Evolutionary conservation across 2,329 filamentous ascomycete species (phyloP).

Genomic region (Nigrograna mackinnonii): DNA sequence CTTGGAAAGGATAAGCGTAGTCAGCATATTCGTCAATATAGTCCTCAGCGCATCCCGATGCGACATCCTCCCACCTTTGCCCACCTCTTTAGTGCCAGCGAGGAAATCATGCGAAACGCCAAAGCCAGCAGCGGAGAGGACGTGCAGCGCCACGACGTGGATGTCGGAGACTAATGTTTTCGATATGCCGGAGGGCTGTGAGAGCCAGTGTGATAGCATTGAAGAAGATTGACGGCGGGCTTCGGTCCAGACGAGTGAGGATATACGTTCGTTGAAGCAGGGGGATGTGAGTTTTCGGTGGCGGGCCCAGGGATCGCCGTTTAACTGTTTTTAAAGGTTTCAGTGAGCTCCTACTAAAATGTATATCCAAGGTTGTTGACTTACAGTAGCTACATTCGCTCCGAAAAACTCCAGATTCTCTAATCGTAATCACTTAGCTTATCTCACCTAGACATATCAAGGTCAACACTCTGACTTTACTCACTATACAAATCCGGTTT

Average conservation of each 20-base stretch:
- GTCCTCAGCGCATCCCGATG: constrained; percentile 25
- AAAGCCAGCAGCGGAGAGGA: constrained; percentile 43
- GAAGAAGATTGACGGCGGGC: constrained; percentile 5
- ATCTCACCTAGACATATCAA: background rate
- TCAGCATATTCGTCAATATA: constrained; percentile 29
- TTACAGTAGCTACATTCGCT: constrained; percentile 24
- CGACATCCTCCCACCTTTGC: constrained; percentile 15
- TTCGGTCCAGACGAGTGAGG: constrained; percentile 17
- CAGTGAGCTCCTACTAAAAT: too few relatives aligned
- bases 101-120: constrained; percentile 27
- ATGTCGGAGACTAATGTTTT: constrained; percentile 32
- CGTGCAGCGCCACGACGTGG: constrained; percentile 39
- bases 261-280: constrained; percentile 19
- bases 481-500: constrained; percentile 24
- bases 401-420: constrained; percentile 20
- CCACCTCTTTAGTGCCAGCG: constrained; percentile 10
- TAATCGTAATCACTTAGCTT: too few relatives aligned
- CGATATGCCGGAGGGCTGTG: constrained; percentile 22
- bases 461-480: constrained; percentile 2
- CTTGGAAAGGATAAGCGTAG: constrained; percentile 12
- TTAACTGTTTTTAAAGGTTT: constrained; percentile 21
- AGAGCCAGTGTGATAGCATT: constrained; percentile 21
- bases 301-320: constrained; percentile 21
- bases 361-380: constrained; percentile 12
- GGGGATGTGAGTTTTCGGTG: constrained; percentile 21